A percentile compares a stretch with the other conserved stretches of the same genome.
Conservation (phyloP, 371 early-diverging fungal species). For the Rhizopus sp. region DNA sequence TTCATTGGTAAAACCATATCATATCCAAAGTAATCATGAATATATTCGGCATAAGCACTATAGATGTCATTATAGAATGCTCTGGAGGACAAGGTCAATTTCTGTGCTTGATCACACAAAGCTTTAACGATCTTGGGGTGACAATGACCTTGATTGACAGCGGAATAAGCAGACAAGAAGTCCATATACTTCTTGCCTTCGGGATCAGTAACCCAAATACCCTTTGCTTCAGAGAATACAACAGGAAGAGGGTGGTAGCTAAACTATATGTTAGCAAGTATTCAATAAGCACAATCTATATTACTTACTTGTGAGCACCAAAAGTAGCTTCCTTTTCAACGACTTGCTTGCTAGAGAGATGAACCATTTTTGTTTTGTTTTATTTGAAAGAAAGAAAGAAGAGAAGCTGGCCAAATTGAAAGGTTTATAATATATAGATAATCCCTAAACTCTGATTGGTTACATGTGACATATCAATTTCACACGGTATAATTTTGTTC, state of each 20-base stretch:
- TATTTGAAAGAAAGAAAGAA: slow-evolving; percentile 9
- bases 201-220: slow-evolving; percentile 94
- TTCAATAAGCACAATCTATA: neutral
- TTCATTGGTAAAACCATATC: slow-evolving; percentile 98
- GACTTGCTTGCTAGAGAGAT: slow-evolving; percentile 51
- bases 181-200: slow-evolving; percentile 96
- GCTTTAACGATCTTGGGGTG: slow-evolving; percentile 96
- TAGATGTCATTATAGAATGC: slow-evolving; percentile 96
- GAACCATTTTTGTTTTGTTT: slow-evolving; percentile 14
- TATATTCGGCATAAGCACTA: slow-evolving; percentile 87
- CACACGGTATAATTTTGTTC: neutral
- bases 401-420: neutral
- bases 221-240: slow-evolving; percentile 89
- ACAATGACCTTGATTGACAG: slow-evolving; percentile 97
- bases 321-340: slow-evolving; percentile 74
- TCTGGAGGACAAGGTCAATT: slow-evolving; percentile 86
- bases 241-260: slow-evolving; percentile 98
- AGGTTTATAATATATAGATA: neutral
- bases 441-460: neutral
- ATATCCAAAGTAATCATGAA: slow-evolving; percentile 93
- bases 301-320: slow-evolving; percentile 85
- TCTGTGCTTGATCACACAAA: slow-evolving; percentile 85
- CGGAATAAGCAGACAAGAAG: slow-evolving; percentile 95
- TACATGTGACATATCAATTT: neutral
- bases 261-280: neutral